Conservation (phyloP, 2,329 filamentous ascomycete genomes). For the Talaromyces pinophilus region DNA sequence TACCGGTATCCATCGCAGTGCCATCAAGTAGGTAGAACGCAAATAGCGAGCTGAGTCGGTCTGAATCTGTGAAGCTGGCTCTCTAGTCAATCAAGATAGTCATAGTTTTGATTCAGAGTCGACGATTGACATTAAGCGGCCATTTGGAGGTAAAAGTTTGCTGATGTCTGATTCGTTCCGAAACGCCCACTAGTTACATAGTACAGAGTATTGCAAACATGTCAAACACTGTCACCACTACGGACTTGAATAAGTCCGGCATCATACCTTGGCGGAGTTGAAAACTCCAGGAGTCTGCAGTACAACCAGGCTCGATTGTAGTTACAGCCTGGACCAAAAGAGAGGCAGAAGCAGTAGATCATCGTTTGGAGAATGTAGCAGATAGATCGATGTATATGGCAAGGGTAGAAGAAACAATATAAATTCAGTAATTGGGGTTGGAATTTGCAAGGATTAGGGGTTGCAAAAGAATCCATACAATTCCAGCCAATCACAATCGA, state of each 20-base stretch:
- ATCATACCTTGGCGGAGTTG: neutral
- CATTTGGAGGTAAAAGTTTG: neutral
- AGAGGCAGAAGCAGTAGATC: neutral
- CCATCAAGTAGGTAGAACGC: neutral
- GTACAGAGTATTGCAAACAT: neutral
- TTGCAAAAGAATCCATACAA: neutral
- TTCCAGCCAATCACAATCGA: neutral
- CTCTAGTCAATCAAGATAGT: neutral
- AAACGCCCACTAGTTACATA: neutral
- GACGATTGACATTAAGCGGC: neutral
- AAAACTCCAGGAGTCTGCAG: neutral
- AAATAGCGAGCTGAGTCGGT: neutral
- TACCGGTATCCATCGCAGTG: neutral
- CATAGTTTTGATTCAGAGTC: too few species aligned
- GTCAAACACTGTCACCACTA: neutral
- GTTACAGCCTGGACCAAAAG: neutral
- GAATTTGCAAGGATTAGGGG: neutral
- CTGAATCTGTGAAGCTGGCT: neutral
- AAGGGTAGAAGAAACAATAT: neutral
- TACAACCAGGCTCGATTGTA: neutral
- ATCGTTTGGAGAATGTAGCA: neutral
- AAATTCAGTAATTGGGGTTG: neutral
- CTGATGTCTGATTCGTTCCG: neutral
- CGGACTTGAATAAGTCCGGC: neutral
- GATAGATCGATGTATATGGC: too few species aligned